These are phyloP conservation scores for Alternaria rosae DNA, from an alignment of 2,329 filamentous ascomycete species.

Conservation along the genomic window DNA sequence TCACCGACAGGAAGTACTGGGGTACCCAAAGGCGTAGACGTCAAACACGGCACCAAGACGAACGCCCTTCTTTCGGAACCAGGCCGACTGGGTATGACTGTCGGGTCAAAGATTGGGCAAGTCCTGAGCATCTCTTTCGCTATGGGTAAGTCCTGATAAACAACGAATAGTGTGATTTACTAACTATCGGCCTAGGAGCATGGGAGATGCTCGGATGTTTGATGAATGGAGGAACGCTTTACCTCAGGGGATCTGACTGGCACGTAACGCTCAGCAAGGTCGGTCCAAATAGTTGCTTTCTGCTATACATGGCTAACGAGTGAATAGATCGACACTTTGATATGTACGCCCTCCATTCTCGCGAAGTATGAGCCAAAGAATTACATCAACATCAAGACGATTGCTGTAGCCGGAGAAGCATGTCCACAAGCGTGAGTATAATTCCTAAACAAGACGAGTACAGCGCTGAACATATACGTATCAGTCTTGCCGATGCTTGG, in stretches of 20 bases:
- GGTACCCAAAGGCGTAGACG: slow-evolving; percentile 66
- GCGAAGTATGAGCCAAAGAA: slow-evolving; percentile 57
- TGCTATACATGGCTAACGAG: slow-evolving; percentile 8
- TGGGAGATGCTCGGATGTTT: slow-evolving; percentile 67
- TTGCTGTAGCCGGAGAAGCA: slow-evolving; percentile 65
- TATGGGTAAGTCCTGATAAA: slow-evolving; percentile 60
- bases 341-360: slow-evolving; percentile 64
- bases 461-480: slow-evolving; percentile 1
- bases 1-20: slow-evolving; percentile 58
- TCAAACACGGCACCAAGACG: slow-evolving; percentile 63
- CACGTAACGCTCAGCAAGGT: slow-evolving; percentile 57
- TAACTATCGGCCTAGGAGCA: slow-evolving; percentile 53
- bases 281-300: slow-evolving; percentile 5
- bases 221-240: slow-evolving; percentile 65
- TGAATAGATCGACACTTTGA: slow-evolving; percentile 59
- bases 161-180: neutral
- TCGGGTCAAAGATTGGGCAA: slow-evolving; percentile 62
- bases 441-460: neutral
- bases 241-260: slow-evolving; percentile 62
- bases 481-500: slow-evolving; percentile 64
- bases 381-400: slow-evolving; percentile 61
- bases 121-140: slow-evolving; percentile 67
- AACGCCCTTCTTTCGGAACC: slow-evolving; percentile 63
- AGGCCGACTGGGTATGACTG: slow-evolving; percentile 59
- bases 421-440: slow-evolving; percentile 54